Evolutionary conservation across 2,329 filamentous ascomycete species (phyloP).

Genomic region (Trichoderma endophyticum): DNA sequence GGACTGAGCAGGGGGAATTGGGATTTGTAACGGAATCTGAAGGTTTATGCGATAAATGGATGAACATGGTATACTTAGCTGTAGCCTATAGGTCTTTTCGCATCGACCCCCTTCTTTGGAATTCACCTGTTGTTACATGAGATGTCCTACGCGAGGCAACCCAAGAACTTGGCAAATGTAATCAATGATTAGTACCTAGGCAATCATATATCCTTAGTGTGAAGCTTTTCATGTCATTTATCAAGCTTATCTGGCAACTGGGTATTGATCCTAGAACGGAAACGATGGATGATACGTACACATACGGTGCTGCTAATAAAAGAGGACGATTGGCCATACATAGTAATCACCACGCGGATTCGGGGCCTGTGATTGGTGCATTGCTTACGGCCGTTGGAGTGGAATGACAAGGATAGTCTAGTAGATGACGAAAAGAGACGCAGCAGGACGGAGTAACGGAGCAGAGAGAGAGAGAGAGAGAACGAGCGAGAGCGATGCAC

Average conservation of each 20-base stretch:
- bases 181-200: neutral
- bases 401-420: neutral
- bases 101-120: neutral
- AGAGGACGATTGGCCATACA: neutral
- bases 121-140: neutral
- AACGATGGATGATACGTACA: neutral
- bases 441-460: neutral
- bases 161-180: neutral
- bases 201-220: neutral
- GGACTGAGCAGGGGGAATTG: neutral
- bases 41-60: neutral
- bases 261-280: neutral
- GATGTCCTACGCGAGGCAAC: neutral
- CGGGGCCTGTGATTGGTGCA: neutral
- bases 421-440: neutral
- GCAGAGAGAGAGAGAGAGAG: neutral
- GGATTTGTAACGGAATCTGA: neutral
- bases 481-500: neutral
- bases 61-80: neutral
- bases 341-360: neutral
- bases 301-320: neutral
- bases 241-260: neutral
- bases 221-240: neutral
- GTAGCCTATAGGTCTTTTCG: neutral
- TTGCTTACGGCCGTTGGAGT: too few species aligned